phyloP scores from a whole-genome alignment of 495 filamentous ascomycete genomes.

The Aspergillus nidulans region DNA sequence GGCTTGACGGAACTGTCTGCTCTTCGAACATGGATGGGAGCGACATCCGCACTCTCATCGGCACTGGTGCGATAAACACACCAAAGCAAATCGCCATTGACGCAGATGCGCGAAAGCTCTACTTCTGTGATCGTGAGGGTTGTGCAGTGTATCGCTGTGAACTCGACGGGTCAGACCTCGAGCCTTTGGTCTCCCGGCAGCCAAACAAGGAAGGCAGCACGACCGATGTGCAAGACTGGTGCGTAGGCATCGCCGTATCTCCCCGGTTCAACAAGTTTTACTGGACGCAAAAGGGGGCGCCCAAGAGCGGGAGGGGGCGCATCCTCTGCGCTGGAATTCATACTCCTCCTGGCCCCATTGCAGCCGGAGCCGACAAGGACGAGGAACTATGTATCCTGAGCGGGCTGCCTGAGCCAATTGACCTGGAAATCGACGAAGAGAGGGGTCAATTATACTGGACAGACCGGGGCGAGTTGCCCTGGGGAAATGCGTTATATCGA shows the following conservation, averaged over 20 bases:
- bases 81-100: constrained; percentile 50
- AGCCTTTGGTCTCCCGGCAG: constrained; percentile 35
- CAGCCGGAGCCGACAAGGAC: constrained; percentile 32
- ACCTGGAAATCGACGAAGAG: constrained; percentile 44
- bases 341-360: constrained; percentile 24
- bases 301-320: constrained; percentile 40
- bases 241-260: constrained; percentile 48
- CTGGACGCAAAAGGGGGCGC: constrained; percentile 55
- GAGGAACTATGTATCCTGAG: constrained; percentile 37
- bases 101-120: constrained; percentile 30
- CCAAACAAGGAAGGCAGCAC: constrained; percentile 24
- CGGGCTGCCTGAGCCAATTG: constrained; percentile 50
- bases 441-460: constrained; percentile 48
- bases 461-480: constrained; percentile 46
- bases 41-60: constrained; percentile 33
- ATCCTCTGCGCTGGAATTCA: constrained; percentile 45
- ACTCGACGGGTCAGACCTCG: constrained; percentile 42
- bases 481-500: constrained; percentile 26
- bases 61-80: constrained; percentile 39
- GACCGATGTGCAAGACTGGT: constrained; percentile 33
- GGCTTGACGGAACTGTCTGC: constrained; percentile 41
- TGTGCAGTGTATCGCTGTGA: constrained; percentile 41
- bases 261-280: constrained; percentile 36
- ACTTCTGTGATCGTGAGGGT: constrained; percentile 55
- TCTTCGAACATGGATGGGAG: constrained; percentile 44